Percentiles rank a stretch among this genome's conserved stretches.
These are phyloP conservation scores for Exophiala calicioides DNA, from an alignment of 2,329 filamentous ascomycete genomes.

Conservation along the genomic window DNA sequence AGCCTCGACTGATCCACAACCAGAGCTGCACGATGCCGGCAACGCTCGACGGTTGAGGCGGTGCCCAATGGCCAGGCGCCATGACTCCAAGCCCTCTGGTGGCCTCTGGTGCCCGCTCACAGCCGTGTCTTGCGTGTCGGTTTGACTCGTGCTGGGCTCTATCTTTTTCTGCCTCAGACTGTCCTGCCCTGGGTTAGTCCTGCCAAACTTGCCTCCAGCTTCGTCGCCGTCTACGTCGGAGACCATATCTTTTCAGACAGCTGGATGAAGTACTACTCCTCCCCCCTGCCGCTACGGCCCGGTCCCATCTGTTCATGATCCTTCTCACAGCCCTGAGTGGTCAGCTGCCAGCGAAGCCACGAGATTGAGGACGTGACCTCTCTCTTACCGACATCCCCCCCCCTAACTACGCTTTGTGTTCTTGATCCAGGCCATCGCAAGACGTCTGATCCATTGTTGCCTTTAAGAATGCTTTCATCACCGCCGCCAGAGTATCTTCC, in stretches of 20 bases:
- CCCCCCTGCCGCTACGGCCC: conserved; percentile 28
- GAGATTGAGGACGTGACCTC: conserved; percentile 18
- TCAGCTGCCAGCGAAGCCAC: conserved; percentile 22
- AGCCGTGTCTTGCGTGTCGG: conserved; percentile 20
- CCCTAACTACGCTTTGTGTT: conserved; percentile 5
- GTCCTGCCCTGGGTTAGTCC: conserved; percentile 16
- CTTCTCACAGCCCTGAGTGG: conserved; percentile 21
- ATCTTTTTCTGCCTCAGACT: conserved; percentile 20
- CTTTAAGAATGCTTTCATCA: conserved; percentile 27
- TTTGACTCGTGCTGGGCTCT: conserved; percentile 3
- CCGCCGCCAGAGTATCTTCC: conserved; percentile 11
- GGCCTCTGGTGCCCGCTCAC: conserved; percentile 19
- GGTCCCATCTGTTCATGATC: conserved; percentile 20
- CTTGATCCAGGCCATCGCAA: conserved; percentile 7
- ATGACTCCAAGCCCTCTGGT: conserved; percentile 22
- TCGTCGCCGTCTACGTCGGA: conserved; percentile 19
- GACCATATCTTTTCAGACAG: conserved; percentile 35
- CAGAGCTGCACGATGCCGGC: conserved; percentile 22
- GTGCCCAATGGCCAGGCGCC: conserved; percentile 22
- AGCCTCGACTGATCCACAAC: conserved; percentile 28
- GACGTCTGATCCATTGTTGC: conserved; percentile 2
- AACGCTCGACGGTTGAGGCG: conserved; percentile 10
- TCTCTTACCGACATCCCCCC: not conserved
- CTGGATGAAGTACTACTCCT: conserved; percentile 40
- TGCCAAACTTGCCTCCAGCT: conserved; percentile 26